Percentiles rank a stretch among this genome's conserved stretches.
These are phyloP conservation scores for Chamaecyparis obtusa DNA, from an alignment of 75 land plant species.

Conservation along the genomic window DNA sequence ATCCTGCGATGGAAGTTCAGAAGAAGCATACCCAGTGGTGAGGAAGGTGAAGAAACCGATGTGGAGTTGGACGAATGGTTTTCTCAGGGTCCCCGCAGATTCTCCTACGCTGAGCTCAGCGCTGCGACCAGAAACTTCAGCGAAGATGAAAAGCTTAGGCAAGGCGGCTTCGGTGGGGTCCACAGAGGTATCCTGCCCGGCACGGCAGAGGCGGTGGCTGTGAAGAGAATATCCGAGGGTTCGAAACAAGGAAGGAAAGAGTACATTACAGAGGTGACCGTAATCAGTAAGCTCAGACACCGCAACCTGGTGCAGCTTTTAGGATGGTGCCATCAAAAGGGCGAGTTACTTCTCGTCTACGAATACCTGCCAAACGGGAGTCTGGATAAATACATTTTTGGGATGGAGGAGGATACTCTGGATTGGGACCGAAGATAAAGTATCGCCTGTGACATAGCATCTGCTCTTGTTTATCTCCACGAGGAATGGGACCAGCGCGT, in stretches of 20 bases:
- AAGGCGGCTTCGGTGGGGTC: conserved; percentile 10
- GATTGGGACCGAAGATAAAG: not conserved
- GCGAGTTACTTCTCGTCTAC: too few relatives aligned
- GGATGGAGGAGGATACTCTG: not conserved
- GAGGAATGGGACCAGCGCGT: conserved; percentile 26
- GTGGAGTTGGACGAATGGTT: conserved; percentile 19
- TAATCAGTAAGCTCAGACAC: too few relatives aligned
- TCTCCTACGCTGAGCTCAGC: not conserved
- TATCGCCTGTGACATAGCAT: not conserved
- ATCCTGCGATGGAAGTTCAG: conserved; percentile 14
- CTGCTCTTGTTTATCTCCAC: conserved; percentile 23
- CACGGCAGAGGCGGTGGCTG: not conserved
- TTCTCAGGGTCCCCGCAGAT: not conserved
- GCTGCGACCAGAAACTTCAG: conserved; percentile 3
- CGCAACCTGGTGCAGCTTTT: too few relatives aligned
- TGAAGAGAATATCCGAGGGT: not conserved
- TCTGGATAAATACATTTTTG: too few relatives aligned
- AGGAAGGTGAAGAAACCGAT: not conserved
- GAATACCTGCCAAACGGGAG: too few relatives aligned
- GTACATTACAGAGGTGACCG: too few relatives aligned
- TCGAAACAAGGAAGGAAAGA: conserved; percentile 7
- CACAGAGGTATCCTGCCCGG: not conserved
- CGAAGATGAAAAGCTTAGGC: not conserved
- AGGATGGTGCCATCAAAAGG: too few relatives aligned
- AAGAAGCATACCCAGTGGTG: not conserved